Evolutionary conservation across 257 asterid genomes (phyloP).

Genomic region (Nyctanthes arbortristis): DNA sequence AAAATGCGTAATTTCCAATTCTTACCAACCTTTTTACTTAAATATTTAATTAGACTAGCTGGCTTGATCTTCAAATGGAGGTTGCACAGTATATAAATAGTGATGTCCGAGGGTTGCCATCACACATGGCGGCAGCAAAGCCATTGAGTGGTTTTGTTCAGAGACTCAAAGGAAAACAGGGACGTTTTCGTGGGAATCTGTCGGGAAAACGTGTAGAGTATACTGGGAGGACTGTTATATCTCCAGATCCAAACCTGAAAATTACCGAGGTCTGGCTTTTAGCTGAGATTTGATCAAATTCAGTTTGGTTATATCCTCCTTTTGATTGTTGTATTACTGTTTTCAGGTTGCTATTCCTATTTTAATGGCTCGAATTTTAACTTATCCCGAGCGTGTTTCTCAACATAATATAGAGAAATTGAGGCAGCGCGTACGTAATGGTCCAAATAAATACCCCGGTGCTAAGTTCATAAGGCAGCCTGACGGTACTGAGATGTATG

Average conservation of each 20-base stretch:
- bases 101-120: constrained; percentile 67
- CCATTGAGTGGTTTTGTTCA: constrained; percentile 88
- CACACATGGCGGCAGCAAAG: constrained; percentile 29
- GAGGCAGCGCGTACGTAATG: constrained; percentile 91
- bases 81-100: constrained; percentile 87
- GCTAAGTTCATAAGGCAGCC: constrained; percentile 72
- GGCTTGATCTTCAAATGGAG: constrained; percentile 74
- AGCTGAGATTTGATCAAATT: constrained; percentile 7
- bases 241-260: constrained; percentile 93
- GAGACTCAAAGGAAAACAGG: constrained; percentile 95
- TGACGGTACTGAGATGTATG: constrained; percentile 87
- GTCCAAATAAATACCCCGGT: constrained; percentile 90
- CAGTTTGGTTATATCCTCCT: constrained; percentile 7
- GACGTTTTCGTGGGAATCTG: constrained; percentile 89
- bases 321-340: constrained; percentile 20
- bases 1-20: constrained; percentile 4
- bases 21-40: constrained; percentile 18
- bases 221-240: constrained; percentile 96
- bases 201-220: constrained; percentile 96
- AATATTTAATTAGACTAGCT: constrained; percentile 48
- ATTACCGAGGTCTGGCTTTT: constrained; percentile 68
- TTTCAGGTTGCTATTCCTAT: constrained; percentile 87
- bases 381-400: constrained; percentile 94
- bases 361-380: constrained; percentile 78
- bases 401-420: constrained; percentile 88